Conservation (phyloP, 2,329 filamentous ascomycete species). For the Neonectria hederae region DNA sequence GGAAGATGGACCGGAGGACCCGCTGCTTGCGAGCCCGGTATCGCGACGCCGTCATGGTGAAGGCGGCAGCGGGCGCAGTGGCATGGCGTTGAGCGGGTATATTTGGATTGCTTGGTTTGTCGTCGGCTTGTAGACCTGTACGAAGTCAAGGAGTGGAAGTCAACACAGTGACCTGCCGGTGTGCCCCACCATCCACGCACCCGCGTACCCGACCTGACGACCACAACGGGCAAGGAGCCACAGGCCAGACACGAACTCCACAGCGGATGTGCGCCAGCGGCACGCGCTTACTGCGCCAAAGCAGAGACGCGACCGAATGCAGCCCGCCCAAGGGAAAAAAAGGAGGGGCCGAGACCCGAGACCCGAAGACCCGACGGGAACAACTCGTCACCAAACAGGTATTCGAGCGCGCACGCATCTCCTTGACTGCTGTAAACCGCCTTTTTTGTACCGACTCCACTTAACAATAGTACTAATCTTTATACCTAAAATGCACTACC, state of each 20-base stretch:
- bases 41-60: conserved; percentile 53
- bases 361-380: not conserved
- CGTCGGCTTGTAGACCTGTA: not conserved
- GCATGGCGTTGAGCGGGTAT: conserved; percentile 23
- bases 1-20: conserved; percentile 66
- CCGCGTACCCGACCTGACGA: no score
- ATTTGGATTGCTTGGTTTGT: conserved; percentile 12
- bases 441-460: no score
- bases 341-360: conserved; percentile 1
- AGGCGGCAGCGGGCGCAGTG: conserved; percentile 24
- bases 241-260: conserved; percentile 9
- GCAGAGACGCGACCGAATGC: conserved; percentile 9
- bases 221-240: not conserved
- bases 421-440: no score
- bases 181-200: conserved; percentile 10
- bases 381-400: no score
- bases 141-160: not conserved
- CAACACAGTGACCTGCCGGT: not conserved
- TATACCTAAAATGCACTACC: no score
- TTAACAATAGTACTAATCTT: no score
- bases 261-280: conserved; percentile 4
- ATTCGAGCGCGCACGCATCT: no score
- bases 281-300: conserved; percentile 32
- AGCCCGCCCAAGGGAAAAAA: not conserved
- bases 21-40: conserved; percentile 59